Evolutionary conservation across 805 yeast species (phyloP).

Genomic region (Saccharomycopsis oosterbeekiorum): DNA sequence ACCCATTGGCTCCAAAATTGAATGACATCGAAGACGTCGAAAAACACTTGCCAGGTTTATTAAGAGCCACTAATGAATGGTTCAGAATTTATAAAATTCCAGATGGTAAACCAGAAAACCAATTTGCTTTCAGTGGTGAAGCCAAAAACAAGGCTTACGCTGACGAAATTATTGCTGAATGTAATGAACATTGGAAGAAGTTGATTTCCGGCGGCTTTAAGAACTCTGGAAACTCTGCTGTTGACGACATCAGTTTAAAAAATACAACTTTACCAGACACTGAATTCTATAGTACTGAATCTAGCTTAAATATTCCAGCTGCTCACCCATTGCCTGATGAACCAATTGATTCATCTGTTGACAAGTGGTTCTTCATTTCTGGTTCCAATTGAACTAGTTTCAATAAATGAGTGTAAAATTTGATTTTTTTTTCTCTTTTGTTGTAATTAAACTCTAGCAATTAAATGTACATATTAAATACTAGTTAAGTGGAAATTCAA

Average conservation of each 20-base stretch:
- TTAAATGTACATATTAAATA: too few relatives aligned
- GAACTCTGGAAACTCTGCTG: constrained; percentile 39
- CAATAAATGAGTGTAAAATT: too few relatives aligned
- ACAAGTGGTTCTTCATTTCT: constrained; percentile 97
- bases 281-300: constrained; percentile 41
- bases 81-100: constrained; percentile 96
- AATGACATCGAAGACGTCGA: constrained; percentile 88
- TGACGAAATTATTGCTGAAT: constrained; percentile 70
- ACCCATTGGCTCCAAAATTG: constrained; percentile 80
- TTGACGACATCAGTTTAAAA: constrained; percentile 61
- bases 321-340: constrained; percentile 73
- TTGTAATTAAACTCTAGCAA: too few relatives aligned
- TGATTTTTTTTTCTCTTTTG: too few relatives aligned
- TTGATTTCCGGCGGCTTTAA: constrained; percentile 34
- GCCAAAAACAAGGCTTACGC: constrained; percentile 84
- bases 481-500: too few relatives aligned
- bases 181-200: constrained; percentile 74
- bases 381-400: constrained; percentile 41
- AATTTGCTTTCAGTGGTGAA: constrained; percentile 93
- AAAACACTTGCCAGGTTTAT: constrained; percentile 80
- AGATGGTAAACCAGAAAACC: constrained; percentile 94
- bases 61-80: constrained; percentile 95
- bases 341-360: constrained; percentile 91
- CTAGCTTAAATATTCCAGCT: constrained; percentile 48
- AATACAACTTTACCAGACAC: constrained; percentile 62